Percentiles rank a stretch among this genome's conserved stretches.
These are phyloP conservation scores for Nitzschia inconspicua DNA, from an alignment of 108 stramenopile species.

Conservation along the genomic window DNA sequence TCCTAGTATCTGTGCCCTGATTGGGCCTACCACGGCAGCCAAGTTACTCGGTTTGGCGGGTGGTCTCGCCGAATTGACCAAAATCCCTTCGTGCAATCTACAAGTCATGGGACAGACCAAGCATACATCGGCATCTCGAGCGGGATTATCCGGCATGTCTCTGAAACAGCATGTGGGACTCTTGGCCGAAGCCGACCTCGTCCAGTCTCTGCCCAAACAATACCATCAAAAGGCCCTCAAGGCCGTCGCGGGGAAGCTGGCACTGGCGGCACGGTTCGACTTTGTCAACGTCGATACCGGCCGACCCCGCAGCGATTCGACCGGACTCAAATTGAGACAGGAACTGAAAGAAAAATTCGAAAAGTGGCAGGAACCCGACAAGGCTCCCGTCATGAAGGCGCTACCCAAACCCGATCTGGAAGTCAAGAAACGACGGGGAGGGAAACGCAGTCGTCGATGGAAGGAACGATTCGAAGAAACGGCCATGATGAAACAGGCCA, in stretches of 20 bases:
- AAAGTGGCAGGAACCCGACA: conserved; percentile 92
- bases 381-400: conserved; percentile 87
- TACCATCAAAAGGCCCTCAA: conserved; percentile 84
- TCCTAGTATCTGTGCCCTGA: conserved; percentile 67
- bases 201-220: conserved; percentile 54
- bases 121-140: conserved; percentile 43
- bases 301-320: conserved; percentile 31
- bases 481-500: conserved; percentile 91
- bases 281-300: conserved; percentile 75
- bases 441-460: conserved; percentile 82
- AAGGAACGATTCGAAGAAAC: conserved; percentile 96
- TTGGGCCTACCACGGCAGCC: conserved; percentile 86
- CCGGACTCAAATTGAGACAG: conserved; percentile 54
- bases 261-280: conserved; percentile 74
- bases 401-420: conserved; percentile 91
- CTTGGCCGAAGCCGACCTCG: conserved; percentile 81
- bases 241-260: conserved; percentile 81
- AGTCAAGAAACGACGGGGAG: conserved; percentile 91
- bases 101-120: conserved; percentile 67
- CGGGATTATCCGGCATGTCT: conserved; percentile 23
- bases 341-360: conserved; percentile 79
- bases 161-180: conserved; percentile 76
- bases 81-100: conserved; percentile 84
- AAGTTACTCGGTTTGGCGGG: conserved; percentile 88
- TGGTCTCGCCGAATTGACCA: conserved; percentile 81